Conservation (phyloP, 225 moss, liverwort and hornwort genomes). For the Sphagnum tenellum region DNA sequence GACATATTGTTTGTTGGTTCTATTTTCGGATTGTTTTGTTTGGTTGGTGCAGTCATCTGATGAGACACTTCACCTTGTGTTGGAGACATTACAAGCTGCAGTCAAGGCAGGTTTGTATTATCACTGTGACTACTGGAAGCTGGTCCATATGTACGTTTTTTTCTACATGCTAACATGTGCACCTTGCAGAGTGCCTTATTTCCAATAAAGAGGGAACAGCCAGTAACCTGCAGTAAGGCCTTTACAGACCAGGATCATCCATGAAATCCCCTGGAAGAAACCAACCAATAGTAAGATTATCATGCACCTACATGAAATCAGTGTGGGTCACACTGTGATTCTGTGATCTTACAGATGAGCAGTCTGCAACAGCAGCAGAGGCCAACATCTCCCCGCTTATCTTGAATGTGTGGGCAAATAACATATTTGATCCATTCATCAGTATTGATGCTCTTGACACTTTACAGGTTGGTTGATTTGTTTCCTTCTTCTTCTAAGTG, state of each 20-base stretch:
- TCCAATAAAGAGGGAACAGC: too few relatives aligned
- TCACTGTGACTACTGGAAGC: neutral
- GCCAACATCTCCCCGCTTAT: slow-evolving; percentile 64
- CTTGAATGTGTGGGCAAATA: slow-evolving; percentile 66
- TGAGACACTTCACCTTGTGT: slow-evolving; percentile 84
- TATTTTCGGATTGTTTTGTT: neutral
- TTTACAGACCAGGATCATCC: too few relatives aligned
- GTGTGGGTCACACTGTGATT: too few relatives aligned
- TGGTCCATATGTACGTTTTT: slow-evolving; percentile 1
- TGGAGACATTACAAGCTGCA: slow-evolving; percentile 79
- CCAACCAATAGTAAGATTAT: too few relatives aligned
- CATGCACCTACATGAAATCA: too few relatives aligned
- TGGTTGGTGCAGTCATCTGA: slow-evolving; percentile 58
- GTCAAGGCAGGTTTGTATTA: slow-evolving; percentile 56
- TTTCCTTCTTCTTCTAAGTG: neutral
- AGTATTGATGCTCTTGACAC: slow-evolving; percentile 74
- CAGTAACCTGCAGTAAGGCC: too few relatives aligned
- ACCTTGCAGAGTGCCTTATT: too few relatives aligned
- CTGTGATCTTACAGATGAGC: slow-evolving; percentile 30
- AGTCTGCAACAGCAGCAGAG: slow-evolving; percentile 61
- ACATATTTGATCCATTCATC: slow-evolving; percentile 79
- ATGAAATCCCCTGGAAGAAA: too few relatives aligned
- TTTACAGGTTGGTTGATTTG: slow-evolving; percentile 41
- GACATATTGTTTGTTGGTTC: too few relatives aligned
- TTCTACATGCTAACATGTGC: too few relatives aligned